Evolutionary conservation across 148 eudicot genomes (phyloP), one percentile per base, ranked within the genome.

Genomic region (Cornus controversa): DNA sequence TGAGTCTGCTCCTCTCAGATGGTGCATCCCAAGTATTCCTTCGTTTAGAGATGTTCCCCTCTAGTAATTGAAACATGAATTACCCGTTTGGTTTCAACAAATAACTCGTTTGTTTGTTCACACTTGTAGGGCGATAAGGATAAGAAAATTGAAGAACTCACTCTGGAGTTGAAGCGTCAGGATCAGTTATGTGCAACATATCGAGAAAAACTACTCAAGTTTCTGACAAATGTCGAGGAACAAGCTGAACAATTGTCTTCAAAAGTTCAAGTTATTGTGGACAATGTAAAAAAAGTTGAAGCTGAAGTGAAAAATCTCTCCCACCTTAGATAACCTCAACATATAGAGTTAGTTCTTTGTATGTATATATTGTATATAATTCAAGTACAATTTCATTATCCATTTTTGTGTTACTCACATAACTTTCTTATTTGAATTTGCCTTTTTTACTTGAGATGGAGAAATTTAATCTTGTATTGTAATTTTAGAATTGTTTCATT

Each of bases 91-190:
- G 24, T 60, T 60, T 7, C 62, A 54, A 22, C 64, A 60, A 13
- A 26, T 53, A 75, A 22, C 37, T 69, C 40, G 3, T 54, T 4
- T 57, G 58, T 69, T 80, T 54, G 40, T 73, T 50, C 23, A 69
- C 69, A 15, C 74, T 63, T 80, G 42, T 69, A 89, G 92, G 84
- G 57, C 60, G 88, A 80, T 34, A 89, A 87, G 76, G 90, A 89
- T 47, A 83, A 75, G 82, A 87, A 79, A 70, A 89, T 89, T 72
- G 85, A 89, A 77, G 83, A 75, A 67, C 84, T 89, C 6, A 85
- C 84, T 14, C 78, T 37, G 66, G 92, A 89, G 83, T 70, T 89
- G 81, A 80, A 84, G 47, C 85, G 75, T 27, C 92, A 89, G 72
- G 92, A 89, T 57, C 81, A 79, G 66, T 77, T 87, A 16, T 82